Percentiles rank a stretch among this genome's conserved stretches.
phyloP scores from a whole-genome alignment of 2,329 filamentous ascomycete genomes.

The Colletotrichum neosansevieriae region DNA sequence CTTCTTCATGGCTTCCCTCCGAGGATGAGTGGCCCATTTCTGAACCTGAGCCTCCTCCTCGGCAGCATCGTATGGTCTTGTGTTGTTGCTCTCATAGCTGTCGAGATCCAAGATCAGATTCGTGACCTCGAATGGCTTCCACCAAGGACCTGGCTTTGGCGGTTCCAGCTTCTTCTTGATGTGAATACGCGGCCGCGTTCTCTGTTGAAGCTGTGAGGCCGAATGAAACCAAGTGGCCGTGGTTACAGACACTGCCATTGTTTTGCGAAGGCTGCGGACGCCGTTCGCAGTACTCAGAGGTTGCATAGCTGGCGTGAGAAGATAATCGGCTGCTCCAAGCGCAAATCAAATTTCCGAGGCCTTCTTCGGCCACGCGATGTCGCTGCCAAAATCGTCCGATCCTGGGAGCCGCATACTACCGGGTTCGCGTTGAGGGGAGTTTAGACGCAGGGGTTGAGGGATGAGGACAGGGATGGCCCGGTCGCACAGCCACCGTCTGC shows the following conservation, averaged over 20 bases:
- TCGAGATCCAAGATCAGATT: constrained; percentile 65
- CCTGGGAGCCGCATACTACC: constrained; percentile 26
- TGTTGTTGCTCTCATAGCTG: constrained; percentile 56
- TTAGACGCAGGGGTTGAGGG: constrained; percentile 28
- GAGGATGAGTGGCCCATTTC: constrained; percentile 47
- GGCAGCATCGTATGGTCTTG: constrained; percentile 54
- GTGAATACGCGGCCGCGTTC: constrained; percentile 18
- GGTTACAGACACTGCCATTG: neutral
- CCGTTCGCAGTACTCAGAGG: constrained; percentile 1
- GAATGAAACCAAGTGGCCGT: constrained; percentile 17
- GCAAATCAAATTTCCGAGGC: neutral
- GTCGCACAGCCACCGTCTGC: constrained; percentile 36
- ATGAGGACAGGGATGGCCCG: constrained; percentile 30
- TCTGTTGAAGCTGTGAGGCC: neutral
- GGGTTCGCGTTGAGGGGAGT: constrained; percentile 13
- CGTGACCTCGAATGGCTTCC: constrained; percentile 49
- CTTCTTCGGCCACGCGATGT: constrained; percentile 16
- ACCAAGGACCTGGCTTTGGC: constrained; percentile 22
- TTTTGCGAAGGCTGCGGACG: constrained; percentile 5
- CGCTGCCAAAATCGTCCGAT: constrained; percentile 32
- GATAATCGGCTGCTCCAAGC: neutral
- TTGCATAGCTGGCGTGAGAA: constrained; percentile 16
- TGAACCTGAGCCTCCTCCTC: constrained; percentile 50
- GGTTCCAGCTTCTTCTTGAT: constrained; percentile 24
- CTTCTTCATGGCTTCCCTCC: constrained; percentile 42